phyloP scores from a whole-genome alignment of 805 yeast genomes.

The Schwanniomyces occidentalis region DNA sequence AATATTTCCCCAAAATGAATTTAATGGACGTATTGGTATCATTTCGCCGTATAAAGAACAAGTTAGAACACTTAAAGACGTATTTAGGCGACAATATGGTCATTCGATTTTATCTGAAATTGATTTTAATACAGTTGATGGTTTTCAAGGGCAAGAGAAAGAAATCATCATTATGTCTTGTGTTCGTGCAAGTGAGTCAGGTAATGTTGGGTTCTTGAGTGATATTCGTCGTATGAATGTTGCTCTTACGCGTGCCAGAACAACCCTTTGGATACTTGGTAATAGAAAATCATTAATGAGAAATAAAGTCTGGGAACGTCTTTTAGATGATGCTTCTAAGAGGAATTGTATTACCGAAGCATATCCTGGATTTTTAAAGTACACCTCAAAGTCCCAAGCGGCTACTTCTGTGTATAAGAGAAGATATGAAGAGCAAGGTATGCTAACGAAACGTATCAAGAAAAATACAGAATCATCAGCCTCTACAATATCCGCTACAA shows the following conservation, averaged over 20 bases:
- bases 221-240: slow-evolving; percentile 97
- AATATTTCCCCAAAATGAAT: slow-evolving; percentile 49
- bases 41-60: slow-evolving; percentile 97
- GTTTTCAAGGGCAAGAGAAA: slow-evolving; percentile 89
- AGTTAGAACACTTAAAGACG: slow-evolving; percentile 54
- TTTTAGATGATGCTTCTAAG: slow-evolving; percentile 63
- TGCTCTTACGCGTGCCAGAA: slow-evolving; percentile 89
- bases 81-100: slow-evolving; percentile 65
- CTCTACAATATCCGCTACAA: not conserved
- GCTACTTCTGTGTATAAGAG: not conserved
- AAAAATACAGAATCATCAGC: not conserved
- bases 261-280: slow-evolving; percentile 92
- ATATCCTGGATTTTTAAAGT: slow-evolving; percentile 35
- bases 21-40: slow-evolving; percentile 78
- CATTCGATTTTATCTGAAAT: slow-evolving; percentile 59
- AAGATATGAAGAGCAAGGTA: not conserved
- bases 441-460: not conserved
- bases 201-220: slow-evolving; percentile 80
- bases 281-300: slow-evolving; percentile 62
- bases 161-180: slow-evolving; percentile 92
- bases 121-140: slow-evolving; percentile 94
- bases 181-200: slow-evolving; percentile 79
- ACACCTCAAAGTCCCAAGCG: too few species aligned
- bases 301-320: slow-evolving; percentile 71
- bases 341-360: slow-evolving; percentile 41